These are phyloP conservation scores for Bimuria novae-zelandiae DNA, from an alignment of 2,329 filamentous ascomycete genomes.

Conservation along the genomic window DNA sequence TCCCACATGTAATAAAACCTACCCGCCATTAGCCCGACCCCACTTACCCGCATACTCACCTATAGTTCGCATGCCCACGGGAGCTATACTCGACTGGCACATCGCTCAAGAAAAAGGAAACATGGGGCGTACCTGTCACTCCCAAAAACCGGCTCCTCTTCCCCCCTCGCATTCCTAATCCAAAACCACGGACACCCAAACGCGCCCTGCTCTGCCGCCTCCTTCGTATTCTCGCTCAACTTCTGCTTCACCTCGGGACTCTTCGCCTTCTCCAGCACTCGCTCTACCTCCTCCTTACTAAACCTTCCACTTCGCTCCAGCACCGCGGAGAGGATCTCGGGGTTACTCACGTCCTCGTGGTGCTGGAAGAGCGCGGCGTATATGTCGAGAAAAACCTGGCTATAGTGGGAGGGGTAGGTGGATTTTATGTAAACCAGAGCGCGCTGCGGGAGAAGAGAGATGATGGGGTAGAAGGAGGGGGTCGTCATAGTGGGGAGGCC, in stretches of 20 bases:
- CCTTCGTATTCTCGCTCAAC: slow-evolving; percentile 64
- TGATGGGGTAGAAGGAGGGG: slow-evolving; percentile 59
- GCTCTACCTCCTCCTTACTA: slow-evolving; percentile 55
- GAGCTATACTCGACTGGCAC: slow-evolving; percentile 9
- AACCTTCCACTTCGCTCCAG: slow-evolving; percentile 54
- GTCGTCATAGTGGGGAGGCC: slow-evolving; percentile 48
- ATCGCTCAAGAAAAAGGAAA: neutral
- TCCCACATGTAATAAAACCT: slow-evolving; percentile 72
- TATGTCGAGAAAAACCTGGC: slow-evolving; percentile 59
- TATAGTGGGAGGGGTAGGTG: slow-evolving; percentile 55
- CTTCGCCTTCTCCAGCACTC: slow-evolving; percentile 59
- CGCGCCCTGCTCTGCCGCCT: slow-evolving; percentile 67
- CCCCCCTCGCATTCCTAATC: slow-evolving; percentile 63
- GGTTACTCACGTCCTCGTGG: slow-evolving; percentile 63
- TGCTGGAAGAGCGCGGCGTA: slow-evolving; percentile 67
- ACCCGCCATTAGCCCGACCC: slow-evolving; percentile 17
- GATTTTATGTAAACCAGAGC: slow-evolving; percentile 69
- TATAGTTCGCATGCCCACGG: too few species aligned
- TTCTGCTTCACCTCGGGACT: slow-evolving; percentile 57
- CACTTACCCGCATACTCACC: too few species aligned
- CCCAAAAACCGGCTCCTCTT: slow-evolving; percentile 73
- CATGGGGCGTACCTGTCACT: slow-evolving; percentile 64
- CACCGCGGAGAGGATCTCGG: slow-evolving; percentile 55
- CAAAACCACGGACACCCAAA: slow-evolving; percentile 80
- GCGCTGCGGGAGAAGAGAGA: slow-evolving; percentile 65